Evolutionary conservation across 257 asterid species (phyloP).

Genomic region (Orobanche coerulescens): DNA sequence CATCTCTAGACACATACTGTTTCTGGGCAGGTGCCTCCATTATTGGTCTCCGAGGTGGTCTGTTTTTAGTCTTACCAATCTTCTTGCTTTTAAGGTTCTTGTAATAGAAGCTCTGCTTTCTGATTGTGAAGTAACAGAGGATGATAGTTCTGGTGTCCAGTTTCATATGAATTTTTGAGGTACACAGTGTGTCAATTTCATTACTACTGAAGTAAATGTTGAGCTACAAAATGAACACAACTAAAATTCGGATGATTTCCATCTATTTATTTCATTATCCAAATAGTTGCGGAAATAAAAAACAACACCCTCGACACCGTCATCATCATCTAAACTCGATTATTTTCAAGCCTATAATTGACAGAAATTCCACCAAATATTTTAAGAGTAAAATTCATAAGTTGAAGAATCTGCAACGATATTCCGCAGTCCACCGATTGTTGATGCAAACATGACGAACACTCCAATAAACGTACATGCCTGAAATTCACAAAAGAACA

Average conservation of each 20-base stretch:
- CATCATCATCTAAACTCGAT: neutral
- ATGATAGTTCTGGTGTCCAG: no score
- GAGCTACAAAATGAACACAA: neutral
- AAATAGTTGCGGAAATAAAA: neutral
- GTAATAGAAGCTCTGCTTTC: no score
- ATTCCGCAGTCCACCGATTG: conserved; percentile 74
- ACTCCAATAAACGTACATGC: conserved; percentile 43
- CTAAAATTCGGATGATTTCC: neutral
- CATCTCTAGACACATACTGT: no score
- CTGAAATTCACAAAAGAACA: conserved; percentile 26
- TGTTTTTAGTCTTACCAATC: no score
- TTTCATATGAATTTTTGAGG: neutral
- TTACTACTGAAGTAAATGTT: neutral
- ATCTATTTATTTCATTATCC: neutral
- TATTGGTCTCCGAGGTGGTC: no score
- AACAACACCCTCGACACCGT: neutral
- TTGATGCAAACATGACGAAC: conserved; percentile 76
- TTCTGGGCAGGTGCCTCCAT: no score
- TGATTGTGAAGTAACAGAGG: no score
- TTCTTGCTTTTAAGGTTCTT: no score
- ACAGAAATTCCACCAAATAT: neutral
- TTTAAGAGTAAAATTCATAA: conserved; percentile 62
- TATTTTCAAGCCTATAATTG: neutral
- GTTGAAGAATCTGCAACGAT: conserved; percentile 64
- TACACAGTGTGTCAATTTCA: conserved; percentile 6